These are phyloP conservation scores for Aspergillus heteromorphus DNA, from an alignment of 495 filamentous ascomycete species.

Conservation along the genomic window DNA sequence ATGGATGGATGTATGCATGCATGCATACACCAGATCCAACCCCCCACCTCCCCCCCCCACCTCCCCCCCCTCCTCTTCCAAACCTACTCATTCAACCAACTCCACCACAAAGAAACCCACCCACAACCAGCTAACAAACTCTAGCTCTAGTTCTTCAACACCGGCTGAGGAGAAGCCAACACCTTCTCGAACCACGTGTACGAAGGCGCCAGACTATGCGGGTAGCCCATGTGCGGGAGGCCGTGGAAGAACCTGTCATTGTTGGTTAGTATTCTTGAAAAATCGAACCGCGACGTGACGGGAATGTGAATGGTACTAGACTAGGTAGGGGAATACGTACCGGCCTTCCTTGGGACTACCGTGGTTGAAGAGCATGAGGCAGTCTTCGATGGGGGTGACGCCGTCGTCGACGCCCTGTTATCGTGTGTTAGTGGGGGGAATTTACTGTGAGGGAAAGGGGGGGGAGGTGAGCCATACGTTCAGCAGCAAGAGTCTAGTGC, in stretches of 20 bases:
- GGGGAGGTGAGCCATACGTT: constrained; percentile 46
- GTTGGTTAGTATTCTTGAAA: background rate
- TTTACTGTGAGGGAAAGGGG: background rate
- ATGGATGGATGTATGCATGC: too few relatives aligned
- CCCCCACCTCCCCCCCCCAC: too few relatives aligned
- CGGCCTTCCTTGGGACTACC: constrained; percentile 69
- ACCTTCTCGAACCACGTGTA: constrained; percentile 38
- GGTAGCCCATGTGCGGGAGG: constrained; percentile 63
- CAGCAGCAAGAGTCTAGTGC: constrained; percentile 58
- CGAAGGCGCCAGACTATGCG: constrained; percentile 32
- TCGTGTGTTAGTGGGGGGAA: constrained; percentile 7
- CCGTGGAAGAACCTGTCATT: constrained; percentile 44
- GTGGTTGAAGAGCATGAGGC: constrained; percentile 59
- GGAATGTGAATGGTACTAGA: too few relatives aligned
- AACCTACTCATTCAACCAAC: too few relatives aligned
- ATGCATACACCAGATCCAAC: too few relatives aligned
- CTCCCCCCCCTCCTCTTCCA: too few relatives aligned
- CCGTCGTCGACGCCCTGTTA: constrained; percentile 60
- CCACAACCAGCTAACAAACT: background rate
- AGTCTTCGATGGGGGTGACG: constrained; percentile 76
- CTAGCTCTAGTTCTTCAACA: background rate
- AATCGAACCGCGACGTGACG: too few relatives aligned
- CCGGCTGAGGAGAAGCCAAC: constrained; percentile 10
- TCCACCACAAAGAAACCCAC: too few relatives aligned
- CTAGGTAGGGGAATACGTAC: constrained; percentile 15